Conservation (phyloP, 352 stramenopile genomes). For the Globisporangium radiosum region DNA sequence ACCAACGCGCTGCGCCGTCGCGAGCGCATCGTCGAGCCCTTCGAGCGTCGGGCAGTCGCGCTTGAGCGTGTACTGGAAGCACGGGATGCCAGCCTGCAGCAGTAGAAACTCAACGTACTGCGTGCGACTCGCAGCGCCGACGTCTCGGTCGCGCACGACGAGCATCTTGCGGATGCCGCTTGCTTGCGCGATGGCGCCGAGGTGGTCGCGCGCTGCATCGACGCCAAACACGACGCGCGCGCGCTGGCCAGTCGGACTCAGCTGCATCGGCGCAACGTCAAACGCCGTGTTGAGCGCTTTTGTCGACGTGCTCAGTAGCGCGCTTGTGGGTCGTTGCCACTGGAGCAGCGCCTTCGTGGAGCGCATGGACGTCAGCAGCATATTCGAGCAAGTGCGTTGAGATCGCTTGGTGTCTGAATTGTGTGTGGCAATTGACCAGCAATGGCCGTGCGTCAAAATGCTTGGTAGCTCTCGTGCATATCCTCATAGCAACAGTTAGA, state of each 20-base stretch:
- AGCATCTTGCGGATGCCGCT: conserved; percentile 63
- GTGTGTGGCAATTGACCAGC: no score
- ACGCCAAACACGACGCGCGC: conserved; percentile 44
- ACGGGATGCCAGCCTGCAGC: conserved; percentile 57
- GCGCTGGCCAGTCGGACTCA: conserved; percentile 34
- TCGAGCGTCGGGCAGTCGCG: conserved; percentile 57
- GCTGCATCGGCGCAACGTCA: conserved; percentile 23
- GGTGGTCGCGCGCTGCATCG: conserved; percentile 30
- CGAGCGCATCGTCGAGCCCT: conserved; percentile 42
- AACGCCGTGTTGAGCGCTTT: conserved; percentile 32
- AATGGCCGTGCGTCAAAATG: no score
- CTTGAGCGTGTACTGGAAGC: conserved; percentile 69
- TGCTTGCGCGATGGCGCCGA: conserved; percentile 28
- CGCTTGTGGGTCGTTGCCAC: conserved; percentile 1
- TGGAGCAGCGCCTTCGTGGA: conserved; percentile 11
- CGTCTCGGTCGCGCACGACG: conserved; percentile 58
- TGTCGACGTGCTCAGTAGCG: not conserved
- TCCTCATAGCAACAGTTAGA: no score
- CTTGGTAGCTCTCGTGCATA: no score
- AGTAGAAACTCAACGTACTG: conserved; percentile 71
- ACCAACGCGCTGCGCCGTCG: conserved; percentile 50
- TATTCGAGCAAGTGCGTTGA: not conserved
- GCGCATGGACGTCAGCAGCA: not conserved
- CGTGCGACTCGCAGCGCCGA: conserved; percentile 38
- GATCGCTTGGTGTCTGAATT: no score